Base-by-base conservation (phyloP, 2,329 filamentous ascomycete species). In the Aureobasidium namibiae region DNA sequence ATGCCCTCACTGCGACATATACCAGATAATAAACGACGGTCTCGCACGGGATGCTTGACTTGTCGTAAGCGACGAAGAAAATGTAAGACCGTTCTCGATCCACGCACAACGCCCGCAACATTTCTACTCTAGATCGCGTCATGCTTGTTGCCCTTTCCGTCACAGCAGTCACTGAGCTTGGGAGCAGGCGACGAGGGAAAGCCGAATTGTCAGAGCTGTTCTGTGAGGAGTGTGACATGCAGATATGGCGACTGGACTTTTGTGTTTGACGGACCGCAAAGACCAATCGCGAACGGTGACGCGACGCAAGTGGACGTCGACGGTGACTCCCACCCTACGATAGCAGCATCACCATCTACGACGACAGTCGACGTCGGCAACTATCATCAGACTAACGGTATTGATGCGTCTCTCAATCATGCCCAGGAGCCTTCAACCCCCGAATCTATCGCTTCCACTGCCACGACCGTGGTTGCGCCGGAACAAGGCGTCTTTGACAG, bases 61-160 rank as follows among this genome's bases (percentile, higher is more conserved):
- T 53, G 49, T 53, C 49, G 49, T 9, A 53, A 53, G 49, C 49
- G 49, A 16, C 49, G 49, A 16, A 53, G 49, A 23, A 53, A 53
- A 53, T 53, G 49, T 53, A 53, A 53, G 49, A 53, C 21, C 48
- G 10, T 14, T 29, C 45, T 49, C 29, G 2, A 13, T 48, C 45
- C n/a, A 48, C 21, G 16, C 44, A 33, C n/a, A n/a, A n/a, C n/a
- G n/a, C n/a, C n/a, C n/a, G n/a, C n/a, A n/a, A n/a, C n/a, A n/a
- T n/a, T 31, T 31, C 29, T 31, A 31, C 10, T 31, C 10, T 31
- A 6, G 34, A 52, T 34, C 23, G 23, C 49, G 18, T n/a, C 14
- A 34, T 16, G 9, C 16, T 33, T n/a, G 46, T 49, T 36, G 46
- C 31, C 10, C n/a, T 49, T 14, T 4, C 3, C 18, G 18, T 14